Evolutionary conservation across 2,329 filamentous ascomycete species (phyloP).

Genomic region (Monilinia aucupariae): DNA sequence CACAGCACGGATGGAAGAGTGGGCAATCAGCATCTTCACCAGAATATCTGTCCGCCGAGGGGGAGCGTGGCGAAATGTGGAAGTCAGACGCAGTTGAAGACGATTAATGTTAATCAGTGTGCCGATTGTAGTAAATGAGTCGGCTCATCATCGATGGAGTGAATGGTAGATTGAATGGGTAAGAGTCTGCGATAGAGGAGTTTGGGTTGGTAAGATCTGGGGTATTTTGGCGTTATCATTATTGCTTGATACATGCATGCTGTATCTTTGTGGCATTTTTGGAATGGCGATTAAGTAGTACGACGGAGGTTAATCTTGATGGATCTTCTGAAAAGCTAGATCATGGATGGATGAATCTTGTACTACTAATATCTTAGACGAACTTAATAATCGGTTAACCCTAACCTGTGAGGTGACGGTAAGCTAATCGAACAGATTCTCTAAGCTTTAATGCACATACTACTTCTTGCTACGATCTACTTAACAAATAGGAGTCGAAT

Average conservation of each 20-base stretch:
- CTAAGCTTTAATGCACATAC: background rate
- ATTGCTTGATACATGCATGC: background rate
- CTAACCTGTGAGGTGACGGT: too few species aligned
- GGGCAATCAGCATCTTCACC: background rate
- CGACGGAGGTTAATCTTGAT: too few species aligned
- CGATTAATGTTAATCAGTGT: background rate
- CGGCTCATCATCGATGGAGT: background rate
- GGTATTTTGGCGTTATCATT: background rate
- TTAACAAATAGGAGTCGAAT: too few species aligned
- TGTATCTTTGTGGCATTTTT: background rate
- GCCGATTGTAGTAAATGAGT: constrained; percentile 4
- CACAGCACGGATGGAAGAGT: background rate
- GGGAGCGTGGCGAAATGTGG: background rate
- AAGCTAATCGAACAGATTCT: background rate
- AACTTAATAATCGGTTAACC: too few species aligned
- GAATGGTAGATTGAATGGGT: background rate
- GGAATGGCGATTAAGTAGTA: background rate
- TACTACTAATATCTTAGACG: background rate
- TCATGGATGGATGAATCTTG: background rate
- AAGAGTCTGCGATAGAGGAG: background rate
- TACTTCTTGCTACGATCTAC: too few species aligned
- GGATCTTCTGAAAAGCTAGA: background rate
- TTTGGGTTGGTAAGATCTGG: background rate
- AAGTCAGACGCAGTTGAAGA: background rate
- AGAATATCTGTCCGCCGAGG: constrained; percentile 7